phyloP scores from a whole-genome alignment of 202 grass and related monocot species.

The Setaria viridis region DNA sequence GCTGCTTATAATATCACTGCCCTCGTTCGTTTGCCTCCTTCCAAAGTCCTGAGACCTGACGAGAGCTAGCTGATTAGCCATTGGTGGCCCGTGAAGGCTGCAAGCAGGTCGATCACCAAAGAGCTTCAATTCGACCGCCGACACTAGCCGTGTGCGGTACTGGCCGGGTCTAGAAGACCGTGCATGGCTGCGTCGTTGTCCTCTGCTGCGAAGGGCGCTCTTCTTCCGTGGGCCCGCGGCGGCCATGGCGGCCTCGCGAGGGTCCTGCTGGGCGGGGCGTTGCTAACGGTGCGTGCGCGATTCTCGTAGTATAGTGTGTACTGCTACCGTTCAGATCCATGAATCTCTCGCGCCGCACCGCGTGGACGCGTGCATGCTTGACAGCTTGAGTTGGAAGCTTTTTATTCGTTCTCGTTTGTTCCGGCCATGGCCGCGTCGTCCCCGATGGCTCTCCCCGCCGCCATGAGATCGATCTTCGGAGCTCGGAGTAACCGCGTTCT shows the following conservation, averaged over 20 bases:
- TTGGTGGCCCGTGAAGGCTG: conserved; percentile 7
- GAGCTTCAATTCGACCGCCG: neutral
- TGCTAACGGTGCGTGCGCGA: conserved; percentile 48
- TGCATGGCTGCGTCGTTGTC: conserved; percentile 44
- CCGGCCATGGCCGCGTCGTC: neutral
- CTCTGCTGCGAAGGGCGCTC: conserved; percentile 39
- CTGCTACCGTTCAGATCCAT: neutral
- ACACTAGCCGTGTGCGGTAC: too few species aligned
- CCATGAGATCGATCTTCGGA: conserved; percentile 9
- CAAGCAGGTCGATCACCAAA: neutral
- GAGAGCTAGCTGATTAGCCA: neutral
- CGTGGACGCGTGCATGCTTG: neutral
- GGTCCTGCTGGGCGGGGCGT: neutral
- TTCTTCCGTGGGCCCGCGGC: conserved; percentile 30
- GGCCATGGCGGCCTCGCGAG: conserved; percentile 5
- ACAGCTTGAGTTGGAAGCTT: neutral
- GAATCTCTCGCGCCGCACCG: too few species aligned
- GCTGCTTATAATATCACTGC: too few species aligned
- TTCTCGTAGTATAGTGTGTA: neutral
- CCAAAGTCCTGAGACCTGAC: neutral
- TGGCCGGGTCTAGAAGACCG: neutral
- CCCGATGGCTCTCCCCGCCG: conserved; percentile 3
- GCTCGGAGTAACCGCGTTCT: neutral
- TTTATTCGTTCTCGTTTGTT: neutral
- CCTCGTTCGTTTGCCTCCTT: neutral